Conservation (phyloP, 2,329 filamentous ascomycete genomes). For the Ploettnerulaceae sp. region DNA sequence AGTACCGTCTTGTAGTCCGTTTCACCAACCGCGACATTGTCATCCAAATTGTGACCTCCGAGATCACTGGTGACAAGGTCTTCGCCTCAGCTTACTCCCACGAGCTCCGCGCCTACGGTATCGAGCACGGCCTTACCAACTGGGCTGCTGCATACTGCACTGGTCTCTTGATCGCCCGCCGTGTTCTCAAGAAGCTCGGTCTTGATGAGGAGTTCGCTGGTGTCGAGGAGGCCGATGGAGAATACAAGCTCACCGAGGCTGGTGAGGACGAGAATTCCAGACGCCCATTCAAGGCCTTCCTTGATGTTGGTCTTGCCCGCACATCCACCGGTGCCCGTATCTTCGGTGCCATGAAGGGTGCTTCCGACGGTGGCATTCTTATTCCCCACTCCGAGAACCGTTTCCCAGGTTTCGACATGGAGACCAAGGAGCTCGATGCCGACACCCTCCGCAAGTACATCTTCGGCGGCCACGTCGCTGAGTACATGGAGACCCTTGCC, state of each 20-base stretch:
- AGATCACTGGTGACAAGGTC: slow-evolving; percentile 98
- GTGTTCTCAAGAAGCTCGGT: slow-evolving; percentile 93
- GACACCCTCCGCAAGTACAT: slow-evolving; percentile 99
- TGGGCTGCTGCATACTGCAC: slow-evolving; percentile 97
- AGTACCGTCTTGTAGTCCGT: slow-evolving; percentile 98
- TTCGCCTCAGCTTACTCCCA: slow-evolving; percentile 89
- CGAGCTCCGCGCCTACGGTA: slow-evolving; percentile 96
- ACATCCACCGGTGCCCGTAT: slow-evolving; percentile 98
- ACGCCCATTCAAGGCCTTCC: slow-evolving; percentile 98
- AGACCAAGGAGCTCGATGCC: slow-evolving; percentile 95
- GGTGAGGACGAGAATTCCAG: slow-evolving; percentile 81
- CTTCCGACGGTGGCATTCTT: slow-evolving; percentile 94
- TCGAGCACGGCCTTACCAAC: slow-evolving; percentile 98
- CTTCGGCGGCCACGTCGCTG: slow-evolving; percentile 94
- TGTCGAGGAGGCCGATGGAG: slow-evolving; percentile 95
- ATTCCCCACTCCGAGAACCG: slow-evolving; percentile 99
- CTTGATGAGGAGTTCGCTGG: slow-evolving; percentile 89
- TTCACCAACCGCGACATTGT: slow-evolving; percentile 99
- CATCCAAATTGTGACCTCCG: slow-evolving; percentile 92
- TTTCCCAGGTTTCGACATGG: slow-evolving; percentile 97
- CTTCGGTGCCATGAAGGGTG: slow-evolving; percentile 99
- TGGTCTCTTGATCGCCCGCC: slow-evolving; percentile 94
- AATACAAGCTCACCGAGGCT: slow-evolving; percentile 94
- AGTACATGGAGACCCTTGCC: slow-evolving; percentile 99
- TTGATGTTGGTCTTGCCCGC: slow-evolving; percentile 94